Percentiles rank a stretch among this genome's conserved stretches.
Evolutionary conservation across 1,284 basidiomycete species (phyloP).

Genomic region (Testicularia cyperi): DNA sequence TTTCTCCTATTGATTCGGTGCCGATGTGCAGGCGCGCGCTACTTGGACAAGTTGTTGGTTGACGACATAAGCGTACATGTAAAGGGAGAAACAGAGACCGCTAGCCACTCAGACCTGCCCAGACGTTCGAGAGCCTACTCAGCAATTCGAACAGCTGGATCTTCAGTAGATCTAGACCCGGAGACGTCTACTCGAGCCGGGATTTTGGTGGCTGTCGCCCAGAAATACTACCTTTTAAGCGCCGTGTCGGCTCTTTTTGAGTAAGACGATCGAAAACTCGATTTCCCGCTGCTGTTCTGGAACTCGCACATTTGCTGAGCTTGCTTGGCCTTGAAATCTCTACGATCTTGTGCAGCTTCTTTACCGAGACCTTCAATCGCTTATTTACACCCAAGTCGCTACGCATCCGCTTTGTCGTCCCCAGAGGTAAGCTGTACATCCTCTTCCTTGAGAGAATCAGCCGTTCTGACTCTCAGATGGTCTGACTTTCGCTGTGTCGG

Average conservation of each 20-base stretch:
- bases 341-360: too few relatives aligned
- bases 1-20: neutral
- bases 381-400: conserved; percentile 73
- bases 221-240: conserved; percentile 81
- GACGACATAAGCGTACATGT: too few relatives aligned
- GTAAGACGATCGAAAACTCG: conserved; percentile 43
- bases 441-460: neutral
- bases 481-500: neutral
- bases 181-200: conserved; percentile 28
- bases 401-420: conserved; percentile 75
- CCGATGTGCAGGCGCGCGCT: conserved; percentile 69
- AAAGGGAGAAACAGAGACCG: too few relatives aligned
- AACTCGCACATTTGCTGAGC: too few relatives aligned
- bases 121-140: conserved; percentile 58
- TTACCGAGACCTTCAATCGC: conserved; percentile 64
- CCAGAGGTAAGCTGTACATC: conserved; percentile 62
- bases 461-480: neutral
- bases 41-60: conserved; percentile 73
- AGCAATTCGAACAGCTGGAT: conserved; percentile 65
- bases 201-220: conserved; percentile 23
- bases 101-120: too few relatives aligned
- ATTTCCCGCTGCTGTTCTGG: too few relatives aligned
- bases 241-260: conserved; percentile 83
- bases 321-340: too few relatives aligned
- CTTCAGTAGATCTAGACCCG: conserved; percentile 14